Evolutionary conservation across 208 protist species (phyloP), one percentile per base, ranked within the genome.

Genomic region (Trypanosoma rangeli): DNA sequence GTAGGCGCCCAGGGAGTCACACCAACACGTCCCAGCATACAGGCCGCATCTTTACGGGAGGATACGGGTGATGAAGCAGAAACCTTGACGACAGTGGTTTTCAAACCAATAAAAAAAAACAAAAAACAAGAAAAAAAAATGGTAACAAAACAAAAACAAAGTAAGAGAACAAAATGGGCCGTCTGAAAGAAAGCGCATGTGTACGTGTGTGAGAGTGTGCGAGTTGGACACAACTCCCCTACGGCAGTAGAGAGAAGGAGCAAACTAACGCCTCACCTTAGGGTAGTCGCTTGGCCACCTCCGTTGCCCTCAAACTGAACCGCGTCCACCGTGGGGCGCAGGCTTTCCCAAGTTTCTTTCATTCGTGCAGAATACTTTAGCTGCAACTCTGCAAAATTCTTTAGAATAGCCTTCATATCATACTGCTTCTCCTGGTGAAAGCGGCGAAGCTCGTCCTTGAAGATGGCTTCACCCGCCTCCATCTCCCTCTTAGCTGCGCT

Each of bases 371-470:
- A 83, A 64, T 91, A 94, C 35, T 84, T 80, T n/a, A 96, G 66
- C 77, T 95, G 87, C 33, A 96, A 61, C 74, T 89, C 76, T 33
- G 82, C 80, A 62, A 95, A 95, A 28, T 70, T 76, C 52, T 90
- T 83, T 46, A 96, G 72, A 60, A 96, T 77, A 56, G 77, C 81
- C 64, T 87, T 85, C 33, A 94, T 79, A 70, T 95, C 93, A 62
- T 87, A 85, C 72, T 95, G 88, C 63, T 92, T 90, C 37, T 88
- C 85, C 13, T 76, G 64, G 68, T 96, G 89, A 66, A 96, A 97
- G 16, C 82, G 76, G 1, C 71, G 33, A 35, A 96, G 76, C 69
- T 97, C 93, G 1, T 86, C 79, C 29, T 76, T 74, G 26, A 95
- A 78, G 15, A 68, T 64, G 2, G 3, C 35, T 55, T 79, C 73